Conservation (phyloP, 129 eudicot species). For the Tagetes patula region DNA sequence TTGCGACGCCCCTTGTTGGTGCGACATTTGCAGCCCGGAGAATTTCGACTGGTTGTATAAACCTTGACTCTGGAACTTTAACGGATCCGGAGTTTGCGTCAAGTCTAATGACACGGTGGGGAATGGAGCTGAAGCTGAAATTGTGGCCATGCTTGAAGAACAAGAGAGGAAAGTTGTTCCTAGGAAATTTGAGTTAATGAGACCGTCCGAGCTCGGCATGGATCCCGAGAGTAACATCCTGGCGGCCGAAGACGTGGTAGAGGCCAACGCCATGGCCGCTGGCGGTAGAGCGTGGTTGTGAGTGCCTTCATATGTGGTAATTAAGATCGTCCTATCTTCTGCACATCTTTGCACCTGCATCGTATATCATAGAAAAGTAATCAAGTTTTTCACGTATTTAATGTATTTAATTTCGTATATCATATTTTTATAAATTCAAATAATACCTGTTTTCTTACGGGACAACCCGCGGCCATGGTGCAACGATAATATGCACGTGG, state of each 20-base stretch:
- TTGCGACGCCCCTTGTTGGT: slow-evolving; percentile 25
- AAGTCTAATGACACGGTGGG: slow-evolving; percentile 40
- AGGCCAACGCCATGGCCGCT: slow-evolving; percentile 48
- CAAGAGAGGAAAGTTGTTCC: slow-evolving; percentile 33
- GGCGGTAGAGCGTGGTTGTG: slow-evolving; percentile 52
- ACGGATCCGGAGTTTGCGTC: slow-evolving; percentile 28
- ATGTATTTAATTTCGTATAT: too few species aligned
- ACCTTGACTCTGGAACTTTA: not conserved
- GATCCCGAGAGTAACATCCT: slow-evolving; percentile 48
- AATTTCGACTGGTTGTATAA: not conserved
- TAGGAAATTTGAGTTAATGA: slow-evolving; percentile 34
- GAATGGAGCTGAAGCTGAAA: slow-evolving; percentile 44
- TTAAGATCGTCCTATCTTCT: slow-evolving; percentile 40
- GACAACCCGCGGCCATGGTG: slow-evolving; percentile 57
- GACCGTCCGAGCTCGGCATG: slow-evolving; percentile 36
- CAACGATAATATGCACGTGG: slow-evolving; percentile 58
- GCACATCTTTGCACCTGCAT: slow-evolving; percentile 52
- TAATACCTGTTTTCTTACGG: slow-evolving; percentile 38
- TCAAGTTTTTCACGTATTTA: not conserved
- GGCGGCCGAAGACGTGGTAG: slow-evolving; percentile 46
- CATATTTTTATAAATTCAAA: not conserved
- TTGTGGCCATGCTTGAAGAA: slow-evolving; percentile 38
- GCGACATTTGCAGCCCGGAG: slow-evolving; percentile 1
- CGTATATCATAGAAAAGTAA: not conserved
- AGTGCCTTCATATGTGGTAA: slow-evolving; percentile 46